phyloP scores from a whole-genome alignment of 495 filamentous ascomycete genomes.

The Schizothecium vesticola region DNA sequence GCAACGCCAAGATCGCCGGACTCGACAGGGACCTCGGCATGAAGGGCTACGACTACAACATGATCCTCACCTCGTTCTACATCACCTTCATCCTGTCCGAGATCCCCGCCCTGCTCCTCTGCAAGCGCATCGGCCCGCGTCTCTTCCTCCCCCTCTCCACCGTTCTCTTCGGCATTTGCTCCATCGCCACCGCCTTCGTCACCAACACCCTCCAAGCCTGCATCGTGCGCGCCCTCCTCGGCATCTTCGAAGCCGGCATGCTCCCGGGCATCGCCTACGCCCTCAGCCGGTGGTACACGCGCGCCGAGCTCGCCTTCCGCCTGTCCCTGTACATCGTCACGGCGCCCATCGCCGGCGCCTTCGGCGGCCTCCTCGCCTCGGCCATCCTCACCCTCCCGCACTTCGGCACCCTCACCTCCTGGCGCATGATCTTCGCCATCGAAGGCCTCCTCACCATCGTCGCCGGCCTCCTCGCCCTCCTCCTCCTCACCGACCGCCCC shows the following conservation, averaged over 20 bases:
- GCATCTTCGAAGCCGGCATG: slow-evolving; percentile 64
- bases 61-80: slow-evolving; percentile 52
- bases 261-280: slow-evolving; percentile 49
- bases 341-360: slow-evolving; percentile 7
- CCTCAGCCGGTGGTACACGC: slow-evolving; percentile 11
- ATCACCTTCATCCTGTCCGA: slow-evolving; percentile 69
- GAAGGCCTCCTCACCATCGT: slow-evolving; percentile 4
- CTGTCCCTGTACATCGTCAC: slow-evolving; percentile 7
- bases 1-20: slow-evolving; percentile 43
- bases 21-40: slow-evolving; percentile 53
- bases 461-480: background rate
- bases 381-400: slow-evolving; percentile 4
- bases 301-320: slow-evolving; percentile 14
- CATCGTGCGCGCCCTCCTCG: slow-evolving; percentile 65
- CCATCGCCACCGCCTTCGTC: slow-evolving; percentile 57
- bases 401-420: slow-evolving; percentile 4
- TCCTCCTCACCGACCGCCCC: slow-evolving; percentile 4
- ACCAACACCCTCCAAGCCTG: slow-evolving; percentile 61
- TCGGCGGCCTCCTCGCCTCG: slow-evolving; percentile 7
- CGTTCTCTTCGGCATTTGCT: slow-evolving; percentile 28
- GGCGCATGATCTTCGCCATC: slow-evolving; percentile 7
- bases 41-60: slow-evolving; percentile 59
- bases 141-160: slow-evolving; percentile 51
- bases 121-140: slow-evolving; percentile 51
- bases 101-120: slow-evolving; percentile 61